These are phyloP conservation scores for Tolypocladium pustulatum DNA, from an alignment of 2,329 filamentous ascomycete species.

Conservation along the genomic window DNA sequence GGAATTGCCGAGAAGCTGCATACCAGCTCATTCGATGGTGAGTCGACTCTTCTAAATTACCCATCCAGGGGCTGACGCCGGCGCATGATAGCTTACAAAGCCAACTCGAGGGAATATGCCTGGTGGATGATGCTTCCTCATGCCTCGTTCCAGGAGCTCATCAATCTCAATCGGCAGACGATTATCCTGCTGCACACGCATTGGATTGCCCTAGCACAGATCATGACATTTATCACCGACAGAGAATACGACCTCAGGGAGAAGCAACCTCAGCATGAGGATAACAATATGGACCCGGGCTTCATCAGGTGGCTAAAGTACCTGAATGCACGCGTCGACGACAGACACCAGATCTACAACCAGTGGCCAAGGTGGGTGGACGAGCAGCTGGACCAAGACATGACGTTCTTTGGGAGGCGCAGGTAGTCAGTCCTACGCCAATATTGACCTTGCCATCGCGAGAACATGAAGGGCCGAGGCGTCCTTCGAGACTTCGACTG, in stretches of 20 bases:
- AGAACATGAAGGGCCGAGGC: no score
- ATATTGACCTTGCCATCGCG: not conserved
- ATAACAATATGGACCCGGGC: slow-evolving; percentile 26
- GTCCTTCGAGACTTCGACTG: no score
- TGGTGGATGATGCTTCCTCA: slow-evolving; percentile 51
- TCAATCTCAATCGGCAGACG: slow-evolving; percentile 35
- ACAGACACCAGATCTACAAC: slow-evolving; percentile 34
- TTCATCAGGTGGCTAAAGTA: slow-evolving; percentile 39
- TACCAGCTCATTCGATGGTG: slow-evolving; percentile 42
- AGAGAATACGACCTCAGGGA: slow-evolving; percentile 24
- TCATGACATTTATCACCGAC: slow-evolving; percentile 39
- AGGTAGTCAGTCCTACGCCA: not conserved
- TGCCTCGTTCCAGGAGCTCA: slow-evolving; percentile 36
- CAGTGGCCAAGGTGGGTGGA: slow-evolving; percentile 46
- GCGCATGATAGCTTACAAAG: slow-evolving; percentile 31
- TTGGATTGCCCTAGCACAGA: slow-evolving; percentile 44
- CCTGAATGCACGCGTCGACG: slow-evolving; percentile 36
- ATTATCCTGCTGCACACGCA: slow-evolving; percentile 39
- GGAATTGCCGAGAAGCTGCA: slow-evolving; percentile 40
- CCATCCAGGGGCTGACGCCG: not conserved
- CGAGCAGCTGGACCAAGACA: slow-evolving; percentile 33
- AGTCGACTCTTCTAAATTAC: slow-evolving; percentile 10
- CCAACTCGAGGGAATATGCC: slow-evolving; percentile 37
- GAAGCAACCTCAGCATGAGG: slow-evolving; percentile 14
- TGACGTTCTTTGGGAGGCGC: slow-evolving; percentile 31